These are phyloP conservation scores for Withania somnifera DNA, from an alignment of 305 asterid species.

Conservation along the genomic window DNA sequence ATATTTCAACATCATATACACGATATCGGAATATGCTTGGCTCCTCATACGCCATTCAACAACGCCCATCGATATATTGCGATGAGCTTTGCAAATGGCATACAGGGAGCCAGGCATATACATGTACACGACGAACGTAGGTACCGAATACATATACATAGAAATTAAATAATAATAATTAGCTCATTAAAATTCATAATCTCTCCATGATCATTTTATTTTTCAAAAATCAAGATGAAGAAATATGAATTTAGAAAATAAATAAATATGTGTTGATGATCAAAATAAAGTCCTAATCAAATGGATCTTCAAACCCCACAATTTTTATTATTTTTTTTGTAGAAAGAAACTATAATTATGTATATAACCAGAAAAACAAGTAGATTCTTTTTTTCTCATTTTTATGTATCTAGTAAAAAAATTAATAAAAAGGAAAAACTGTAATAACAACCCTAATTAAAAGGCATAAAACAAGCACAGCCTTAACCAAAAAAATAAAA, in stretches of 20 bases:
- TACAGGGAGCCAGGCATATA: slow-evolving; percentile 25
- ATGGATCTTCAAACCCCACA: neutral
- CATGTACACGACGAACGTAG: neutral
- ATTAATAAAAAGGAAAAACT: neutral
- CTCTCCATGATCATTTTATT: neutral
- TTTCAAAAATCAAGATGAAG: neutral
- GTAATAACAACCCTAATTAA: neutral
- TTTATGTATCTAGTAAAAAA: neutral
- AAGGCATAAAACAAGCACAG: slow-evolving; percentile 21
- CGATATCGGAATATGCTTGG: slow-evolving; percentile 22
- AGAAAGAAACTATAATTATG: neutral
- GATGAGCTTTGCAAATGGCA: slow-evolving; percentile 17
- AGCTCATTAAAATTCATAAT: neutral
- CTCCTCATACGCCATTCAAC: slow-evolving; percentile 34
- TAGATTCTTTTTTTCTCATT: neutral
- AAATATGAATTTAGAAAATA: neutral
- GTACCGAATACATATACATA: neutral
- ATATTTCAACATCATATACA: slow-evolving; percentile 1
- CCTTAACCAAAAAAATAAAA: neutral
- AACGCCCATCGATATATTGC: slow-evolving; percentile 7
- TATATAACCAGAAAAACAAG: neutral
- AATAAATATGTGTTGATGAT: slow-evolving; percentile 13
- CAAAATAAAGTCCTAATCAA: slow-evolving; percentile 21
- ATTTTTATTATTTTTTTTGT: neutral
- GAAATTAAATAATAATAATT: no score